Conservation (phyloP, 2,329 filamentous ascomycete genomes). For the Dothidotthia symphoricarpi region DNA sequence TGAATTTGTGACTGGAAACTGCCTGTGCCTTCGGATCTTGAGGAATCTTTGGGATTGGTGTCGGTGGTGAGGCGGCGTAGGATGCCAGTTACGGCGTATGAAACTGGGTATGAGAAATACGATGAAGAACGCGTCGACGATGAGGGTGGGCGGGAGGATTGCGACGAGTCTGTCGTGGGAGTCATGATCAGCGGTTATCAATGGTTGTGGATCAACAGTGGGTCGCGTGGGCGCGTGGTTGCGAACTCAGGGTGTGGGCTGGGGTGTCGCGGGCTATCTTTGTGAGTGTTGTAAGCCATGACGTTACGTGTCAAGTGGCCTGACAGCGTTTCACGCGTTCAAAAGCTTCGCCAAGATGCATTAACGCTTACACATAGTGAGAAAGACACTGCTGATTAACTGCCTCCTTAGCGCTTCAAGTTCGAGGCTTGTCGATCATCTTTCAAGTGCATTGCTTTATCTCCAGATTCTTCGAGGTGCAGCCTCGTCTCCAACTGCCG, state of each 20-base stretch:
- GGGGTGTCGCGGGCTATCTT: constrained; percentile 12
- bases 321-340: constrained; percentile 16
- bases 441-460: constrained; percentile 7
- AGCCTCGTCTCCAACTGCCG: constrained; percentile 12
- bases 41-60: constrained; percentile 20
- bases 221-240: constrained; percentile 21
- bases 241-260: background rate
- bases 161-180: constrained; percentile 18
- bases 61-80: constrained; percentile 50
- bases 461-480: constrained; percentile 9
- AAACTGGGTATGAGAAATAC: constrained; percentile 52
- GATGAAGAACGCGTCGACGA: constrained; percentile 34
- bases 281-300: constrained; percentile 18
- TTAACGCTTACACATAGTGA: background rate
- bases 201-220: constrained; percentile 20
- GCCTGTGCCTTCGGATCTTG: constrained; percentile 9
- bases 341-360: constrained; percentile 5
- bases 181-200: constrained; percentile 26
- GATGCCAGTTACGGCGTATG: constrained; percentile 50
- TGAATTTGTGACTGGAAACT: constrained; percentile 22
- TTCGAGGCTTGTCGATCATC: background rate
- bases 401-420: background rate
- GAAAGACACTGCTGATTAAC: no score
- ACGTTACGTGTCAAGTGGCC: constrained; percentile 27
- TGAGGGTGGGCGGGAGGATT: constrained; percentile 13